A percentile compares a stretch with the other conserved stretches of the same genome.
phyloP scores from a whole-genome alignment of 805 yeast genomes.

The Saccharomycopsis schoenii region DNA sequence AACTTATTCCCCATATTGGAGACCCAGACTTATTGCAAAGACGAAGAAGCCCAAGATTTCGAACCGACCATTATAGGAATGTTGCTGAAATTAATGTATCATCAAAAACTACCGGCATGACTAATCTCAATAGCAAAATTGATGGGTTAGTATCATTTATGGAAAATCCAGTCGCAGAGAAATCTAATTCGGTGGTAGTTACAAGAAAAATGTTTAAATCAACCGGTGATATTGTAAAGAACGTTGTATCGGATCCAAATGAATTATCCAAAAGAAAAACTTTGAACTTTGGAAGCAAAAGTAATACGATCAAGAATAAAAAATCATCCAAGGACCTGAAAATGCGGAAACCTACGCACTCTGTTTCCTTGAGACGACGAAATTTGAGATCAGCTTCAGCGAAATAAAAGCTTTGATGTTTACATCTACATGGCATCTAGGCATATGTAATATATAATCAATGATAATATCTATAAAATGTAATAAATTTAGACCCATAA shows the following conservation, averaged over 20 bases:
- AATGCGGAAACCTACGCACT: background rate
- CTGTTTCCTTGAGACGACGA: background rate
- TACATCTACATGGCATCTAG: no score
- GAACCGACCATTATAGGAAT: background rate
- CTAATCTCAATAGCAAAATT: background rate
- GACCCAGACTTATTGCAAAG: no score
- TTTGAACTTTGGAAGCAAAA: background rate
- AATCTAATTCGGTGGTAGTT: background rate
- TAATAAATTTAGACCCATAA: slow-evolving; percentile 35
- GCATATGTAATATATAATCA: background rate
- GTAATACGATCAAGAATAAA: background rate
- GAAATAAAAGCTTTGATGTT: background rate
- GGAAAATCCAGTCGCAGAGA: background rate
- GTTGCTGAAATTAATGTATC: no score
- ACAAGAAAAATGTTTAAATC: background rate
- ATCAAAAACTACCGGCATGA: background rate
- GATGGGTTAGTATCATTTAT: background rate
- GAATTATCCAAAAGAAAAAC: background rate
- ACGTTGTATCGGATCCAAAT: background rate
- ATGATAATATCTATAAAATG: background rate
- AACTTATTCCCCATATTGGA: background rate
- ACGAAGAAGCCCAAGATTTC: background rate
- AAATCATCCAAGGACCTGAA: background rate
- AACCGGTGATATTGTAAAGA: background rate
- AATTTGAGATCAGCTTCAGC: background rate